Evolutionary conservation across 495 filamentous ascomycete species (phyloP), one percentile per base, ranked within the genome.

Genomic region (Annulohypoxylon stygium): DNA sequence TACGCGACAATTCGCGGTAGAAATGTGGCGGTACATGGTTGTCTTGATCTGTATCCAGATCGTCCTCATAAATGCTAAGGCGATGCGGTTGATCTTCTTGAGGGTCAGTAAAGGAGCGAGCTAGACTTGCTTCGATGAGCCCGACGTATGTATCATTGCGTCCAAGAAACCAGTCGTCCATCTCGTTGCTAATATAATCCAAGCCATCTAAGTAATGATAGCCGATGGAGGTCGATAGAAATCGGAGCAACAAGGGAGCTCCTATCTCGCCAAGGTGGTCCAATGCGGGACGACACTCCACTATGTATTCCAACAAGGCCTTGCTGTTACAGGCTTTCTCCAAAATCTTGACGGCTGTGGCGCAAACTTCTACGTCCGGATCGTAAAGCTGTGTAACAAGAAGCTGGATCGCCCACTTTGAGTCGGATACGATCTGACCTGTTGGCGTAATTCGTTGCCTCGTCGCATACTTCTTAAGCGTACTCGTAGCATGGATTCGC

Each of bases 141-240:
- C 90, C 86, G 55, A 99, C 96, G 79, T 99, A 99, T 45, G 88
- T 90, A 79, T 98, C 95, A 76, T 99, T 99, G 33, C 96, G 90
- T 37, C 97, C 96, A 57, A 91, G 88, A 77, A 98, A 99, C 96
- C 96, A 99, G 80, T 98, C 96, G 77, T 99, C 96, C 96, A 99
- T 99, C 78, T 98, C 97, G 74, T 96, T 94, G 45, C 93, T 96
- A 78, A 99, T 99, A 74, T 99, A 99, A 80, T 99, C 96, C 16
- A 99, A 86, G 7, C 94, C 96, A 79, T 99, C 93, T 3, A 99
- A 84, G 80, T 99, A 99, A 81, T 98, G 95, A 72, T 99, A 99
- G 4, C 96, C 96, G 36, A 98, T 93, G 0, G 93, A 97, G 0
- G 97, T 98, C 2, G 94, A 97, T 60, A 99, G 79, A 78, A 99